Conservation (phyloP, 805 yeast species). For the Blastobotrys terrestris region DNA sequence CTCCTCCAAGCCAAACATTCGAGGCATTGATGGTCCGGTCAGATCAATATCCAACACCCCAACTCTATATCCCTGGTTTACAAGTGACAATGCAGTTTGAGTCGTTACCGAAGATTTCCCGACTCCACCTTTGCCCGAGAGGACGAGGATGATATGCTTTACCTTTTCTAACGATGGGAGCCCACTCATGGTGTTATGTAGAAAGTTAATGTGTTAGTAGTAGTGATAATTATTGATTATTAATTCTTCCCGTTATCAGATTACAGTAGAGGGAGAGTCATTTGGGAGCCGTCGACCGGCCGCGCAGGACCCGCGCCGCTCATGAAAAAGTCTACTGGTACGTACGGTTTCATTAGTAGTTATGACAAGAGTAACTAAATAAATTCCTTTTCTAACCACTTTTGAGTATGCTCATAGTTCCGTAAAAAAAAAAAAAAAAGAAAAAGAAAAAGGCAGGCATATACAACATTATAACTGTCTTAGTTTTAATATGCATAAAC, state of each 20-base stretch:
- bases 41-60: conserved; percentile 93
- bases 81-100: conserved; percentile 81
- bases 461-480: too few relatives aligned
- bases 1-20: conserved; percentile 89
- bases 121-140: conserved; percentile 96
- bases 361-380: too few relatives aligned
- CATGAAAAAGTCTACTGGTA: too few relatives aligned
- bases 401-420: too few relatives aligned
- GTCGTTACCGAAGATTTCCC: conserved; percentile 96
- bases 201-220: neutral
- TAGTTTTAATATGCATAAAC: too few relatives aligned
- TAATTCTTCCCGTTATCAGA: neutral
- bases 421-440: too few relatives aligned
- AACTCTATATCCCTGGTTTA: conserved; percentile 65
- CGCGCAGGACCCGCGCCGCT: too few relatives aligned
- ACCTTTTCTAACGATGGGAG: conserved; percentile 41
- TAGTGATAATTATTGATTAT: neutral
- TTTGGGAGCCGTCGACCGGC: neutral
- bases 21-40: conserved; percentile 93
- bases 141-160: conserved; percentile 70
- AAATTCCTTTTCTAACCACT: too few relatives aligned
- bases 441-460: too few relatives aligned
- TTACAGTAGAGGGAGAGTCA: too few relatives aligned
- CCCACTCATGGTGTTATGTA: conserved; percentile 13
- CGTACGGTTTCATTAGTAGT: too few relatives aligned